phyloP scores from a whole-genome alignment of 768 basidiomycete species.

The Pleurotus ostreatus region DNA sequence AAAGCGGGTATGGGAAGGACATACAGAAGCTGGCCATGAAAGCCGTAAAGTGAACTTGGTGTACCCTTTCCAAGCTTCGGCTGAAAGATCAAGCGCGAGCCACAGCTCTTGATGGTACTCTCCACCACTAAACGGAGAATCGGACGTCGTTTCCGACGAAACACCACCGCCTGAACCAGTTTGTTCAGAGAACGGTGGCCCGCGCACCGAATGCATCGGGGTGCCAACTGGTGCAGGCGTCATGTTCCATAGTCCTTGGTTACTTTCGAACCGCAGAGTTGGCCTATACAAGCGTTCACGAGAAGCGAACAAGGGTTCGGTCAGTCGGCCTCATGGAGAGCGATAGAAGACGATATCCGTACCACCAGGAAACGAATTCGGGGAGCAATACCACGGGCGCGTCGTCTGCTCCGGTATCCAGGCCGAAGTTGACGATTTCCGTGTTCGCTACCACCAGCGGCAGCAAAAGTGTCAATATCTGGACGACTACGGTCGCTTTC shows the following conservation, averaged over 20 bases:
- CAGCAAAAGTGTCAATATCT: neutral
- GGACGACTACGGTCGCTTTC: too few relatives aligned
- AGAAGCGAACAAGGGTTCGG: neutral
- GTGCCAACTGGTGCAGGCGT: conserved; percentile 39
- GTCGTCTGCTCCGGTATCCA: conserved; percentile 8
- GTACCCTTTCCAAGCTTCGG: conserved; percentile 33
- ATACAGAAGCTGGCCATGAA: conserved; percentile 55
- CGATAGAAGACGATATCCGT: conserved; percentile 13
- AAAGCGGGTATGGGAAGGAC: conserved; percentile 17
- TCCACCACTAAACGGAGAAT: neutral
- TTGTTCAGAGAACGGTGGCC: conserved; percentile 7
- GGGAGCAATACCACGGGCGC: neutral
- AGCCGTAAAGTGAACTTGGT: conserved; percentile 46
- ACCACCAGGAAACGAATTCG: conserved; percentile 22
- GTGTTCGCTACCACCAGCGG: conserved; percentile 43
- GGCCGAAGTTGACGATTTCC: conserved; percentile 58
- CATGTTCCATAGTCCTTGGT: conserved; percentile 33
- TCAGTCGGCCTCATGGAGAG: neutral
- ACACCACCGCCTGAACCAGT: conserved; percentile 2
- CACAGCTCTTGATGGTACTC: conserved; percentile 42
- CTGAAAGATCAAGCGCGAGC: conserved; percentile 42
- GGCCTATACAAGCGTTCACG: conserved; percentile 28
- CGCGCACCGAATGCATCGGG: conserved; percentile 32
- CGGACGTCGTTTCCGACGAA: neutral
- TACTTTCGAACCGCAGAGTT: conserved; percentile 24